Conservation (phyloP, 2,329 filamentous ascomycete species). For the Geosmithia putterillii region DNA sequence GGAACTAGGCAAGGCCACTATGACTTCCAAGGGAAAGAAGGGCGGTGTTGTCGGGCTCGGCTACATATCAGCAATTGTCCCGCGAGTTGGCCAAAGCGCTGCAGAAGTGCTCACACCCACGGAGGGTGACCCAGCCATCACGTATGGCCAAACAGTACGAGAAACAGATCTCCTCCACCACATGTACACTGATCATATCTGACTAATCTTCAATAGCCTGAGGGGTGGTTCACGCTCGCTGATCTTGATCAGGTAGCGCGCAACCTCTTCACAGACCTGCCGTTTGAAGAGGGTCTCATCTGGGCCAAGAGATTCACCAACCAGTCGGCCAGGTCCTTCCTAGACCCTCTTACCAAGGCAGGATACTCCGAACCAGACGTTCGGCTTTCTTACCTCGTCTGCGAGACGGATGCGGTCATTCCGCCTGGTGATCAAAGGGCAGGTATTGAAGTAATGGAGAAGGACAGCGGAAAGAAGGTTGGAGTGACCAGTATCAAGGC, state of each 20-base stretch:
- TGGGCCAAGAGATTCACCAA: background rate
- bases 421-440: background rate
- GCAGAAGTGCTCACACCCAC: too few species aligned
- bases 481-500: background rate
- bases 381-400: background rate
- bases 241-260: too few species aligned
- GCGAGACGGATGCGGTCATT: background rate
- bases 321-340: background rate
- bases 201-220: background rate
- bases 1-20: slow-evolving; percentile 18
- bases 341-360: background rate
- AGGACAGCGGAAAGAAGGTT: background rate
- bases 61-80: slow-evolving; percentile 14
- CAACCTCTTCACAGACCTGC: background rate
- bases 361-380: background rate
- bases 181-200: too few species aligned
- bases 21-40: slow-evolving; percentile 17
- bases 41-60: slow-evolving; percentile 21
- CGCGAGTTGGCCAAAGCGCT: slow-evolving; percentile 7
- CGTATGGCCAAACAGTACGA: too few species aligned
- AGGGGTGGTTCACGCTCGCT: background rate
- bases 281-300: background rate
- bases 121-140: too few species aligned
- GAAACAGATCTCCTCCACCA: too few species aligned
- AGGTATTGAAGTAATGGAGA: background rate